Conservation (phyloP, 306 rosid species). For the Quercus alba region DNA sequence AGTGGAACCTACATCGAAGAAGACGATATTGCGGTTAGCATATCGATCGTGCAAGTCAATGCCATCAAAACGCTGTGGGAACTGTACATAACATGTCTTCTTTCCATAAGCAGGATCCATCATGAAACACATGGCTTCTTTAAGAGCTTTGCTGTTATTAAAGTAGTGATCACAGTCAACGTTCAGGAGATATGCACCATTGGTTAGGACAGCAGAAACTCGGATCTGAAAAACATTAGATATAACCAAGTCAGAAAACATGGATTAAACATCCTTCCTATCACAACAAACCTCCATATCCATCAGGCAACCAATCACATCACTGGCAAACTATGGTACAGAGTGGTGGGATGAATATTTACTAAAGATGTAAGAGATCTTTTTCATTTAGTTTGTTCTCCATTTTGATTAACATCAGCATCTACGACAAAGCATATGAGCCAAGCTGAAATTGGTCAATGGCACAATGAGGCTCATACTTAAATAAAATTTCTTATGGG, state of each 20-base stretch:
- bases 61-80: slow-evolving; percentile 99
- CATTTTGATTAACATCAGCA: no score
- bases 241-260: slow-evolving; percentile 29
- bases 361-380: not conserved
- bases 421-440: no score
- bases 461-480: no score
- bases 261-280: not conserved
- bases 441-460: no score
- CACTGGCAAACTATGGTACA: not conserved
- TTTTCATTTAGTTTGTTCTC: not conserved
- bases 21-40: slow-evolving; percentile 98
- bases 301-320: slow-evolving; percentile 1
- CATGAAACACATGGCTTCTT: slow-evolving; percentile 99
- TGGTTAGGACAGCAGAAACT: slow-evolving; percentile 96
- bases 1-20: slow-evolving; percentile 78
- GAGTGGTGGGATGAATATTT: not conserved
- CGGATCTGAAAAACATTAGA: slow-evolving; percentile 67
- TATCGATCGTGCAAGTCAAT: slow-evolving; percentile 97
- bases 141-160: slow-evolving; percentile 95
- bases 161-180: slow-evolving; percentile 99
- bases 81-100: slow-evolving; percentile 97
- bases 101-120: slow-evolving; percentile 93
- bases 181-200: slow-evolving; percentile 92
- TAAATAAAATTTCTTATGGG: no score
- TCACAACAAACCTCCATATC: not conserved